Evolutionary conservation across 2,329 filamentous ascomycete species (phyloP), one percentile per base, ranked within the genome.

Genomic region (Cordyceps tenuipes): DNA sequence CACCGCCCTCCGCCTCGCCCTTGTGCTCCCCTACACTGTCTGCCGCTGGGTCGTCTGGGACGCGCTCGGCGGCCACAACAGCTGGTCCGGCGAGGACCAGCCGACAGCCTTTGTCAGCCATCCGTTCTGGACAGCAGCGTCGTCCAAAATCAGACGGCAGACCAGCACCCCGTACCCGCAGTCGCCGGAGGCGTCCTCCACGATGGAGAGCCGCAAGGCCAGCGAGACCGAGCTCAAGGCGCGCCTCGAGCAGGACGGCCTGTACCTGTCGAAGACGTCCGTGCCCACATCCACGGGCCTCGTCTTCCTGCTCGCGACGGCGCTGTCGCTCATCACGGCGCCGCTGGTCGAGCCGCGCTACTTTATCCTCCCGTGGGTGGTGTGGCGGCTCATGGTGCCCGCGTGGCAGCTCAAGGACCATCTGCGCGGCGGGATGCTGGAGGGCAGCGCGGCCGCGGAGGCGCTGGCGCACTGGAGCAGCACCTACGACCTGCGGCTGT

Each of bases 341-440:
- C 92, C 94, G 0, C 81, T 99, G 0, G 93, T 99, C 10, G 94
- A 99, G 72, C 94, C 94, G 15, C 84, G 94, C 15, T 99, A 99
- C 73, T 96, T 96, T 72, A 95, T 99, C 69, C 80, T 97, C 13
- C 92, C 93, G 0, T 99, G 91, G 91, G 82, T 97, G 9, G 86
- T 97, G 67, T 97, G 92, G 90, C 82, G 94, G 0, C 75, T 97
- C 8, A 82, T 95, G 67, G 75, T 95, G 0, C 90, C 90, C 0
- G 72, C 78, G 56, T 77, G 75, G 75, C 52, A 54, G 21, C 43
- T 62, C 21, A 5, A 26, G 36, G 52, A 60, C 34, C 52, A 60
- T 23, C 9, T 56, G n/a, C 44, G 41, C 5, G 46, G 54, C 31
- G 54, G 56, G 23, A 41, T 58, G 34, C 36, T 58, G 17, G 47